phyloP scores from a whole-genome alignment of 2,329 filamentous ascomycete species.

The Biscogniauxia sp. region DNA sequence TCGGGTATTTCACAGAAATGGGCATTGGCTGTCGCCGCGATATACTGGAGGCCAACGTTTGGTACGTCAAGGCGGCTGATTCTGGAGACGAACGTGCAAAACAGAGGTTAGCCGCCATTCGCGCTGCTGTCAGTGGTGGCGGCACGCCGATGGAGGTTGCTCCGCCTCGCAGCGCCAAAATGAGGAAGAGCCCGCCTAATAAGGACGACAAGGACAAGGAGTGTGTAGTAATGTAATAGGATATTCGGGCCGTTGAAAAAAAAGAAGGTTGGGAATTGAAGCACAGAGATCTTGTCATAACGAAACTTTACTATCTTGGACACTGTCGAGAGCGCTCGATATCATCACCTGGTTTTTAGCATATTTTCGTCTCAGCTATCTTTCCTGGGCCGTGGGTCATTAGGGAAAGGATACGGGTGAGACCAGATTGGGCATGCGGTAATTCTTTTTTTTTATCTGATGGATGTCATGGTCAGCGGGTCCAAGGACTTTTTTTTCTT shows the following conservation, averaged over 20 bases:
- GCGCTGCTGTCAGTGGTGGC: conserved; percentile 67
- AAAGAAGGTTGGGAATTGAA: background rate
- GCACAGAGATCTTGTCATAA: background rate
- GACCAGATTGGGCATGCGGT: background rate
- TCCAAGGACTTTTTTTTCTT: background rate
- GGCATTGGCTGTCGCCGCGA: conserved; percentile 94
- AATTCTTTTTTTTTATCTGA: background rate
- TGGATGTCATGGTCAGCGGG: conserved; percentile 9
- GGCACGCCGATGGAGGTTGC: conserved; percentile 57
- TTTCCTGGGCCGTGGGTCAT: conserved; percentile 4
- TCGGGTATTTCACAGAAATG: conserved; percentile 98
- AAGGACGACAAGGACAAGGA: conserved; percentile 54
- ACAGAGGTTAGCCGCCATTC: conserved; percentile 81
- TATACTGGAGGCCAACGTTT: conserved; percentile 94
- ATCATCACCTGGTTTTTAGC: conserved; percentile 13
- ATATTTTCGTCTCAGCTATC: conserved; percentile 11
- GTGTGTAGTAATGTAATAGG: conserved; percentile 55
- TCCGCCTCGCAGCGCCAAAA: conserved; percentile 49
- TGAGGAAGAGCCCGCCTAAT: conserved; percentile 43
- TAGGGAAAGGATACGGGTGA: conserved; percentile 1
- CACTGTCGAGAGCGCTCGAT: conserved; percentile 13
- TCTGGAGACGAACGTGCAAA: conserved; percentile 87
- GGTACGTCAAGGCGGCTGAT: conserved; percentile 96
- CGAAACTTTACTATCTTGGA: conserved; percentile 15
- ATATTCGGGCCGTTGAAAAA: conserved; percentile 1